Evolutionary conservation across 192 early-diverging fungal genomes (phyloP), one percentile per base, ranked within the genome.

Genomic region (Coemansia sp.): DNA sequence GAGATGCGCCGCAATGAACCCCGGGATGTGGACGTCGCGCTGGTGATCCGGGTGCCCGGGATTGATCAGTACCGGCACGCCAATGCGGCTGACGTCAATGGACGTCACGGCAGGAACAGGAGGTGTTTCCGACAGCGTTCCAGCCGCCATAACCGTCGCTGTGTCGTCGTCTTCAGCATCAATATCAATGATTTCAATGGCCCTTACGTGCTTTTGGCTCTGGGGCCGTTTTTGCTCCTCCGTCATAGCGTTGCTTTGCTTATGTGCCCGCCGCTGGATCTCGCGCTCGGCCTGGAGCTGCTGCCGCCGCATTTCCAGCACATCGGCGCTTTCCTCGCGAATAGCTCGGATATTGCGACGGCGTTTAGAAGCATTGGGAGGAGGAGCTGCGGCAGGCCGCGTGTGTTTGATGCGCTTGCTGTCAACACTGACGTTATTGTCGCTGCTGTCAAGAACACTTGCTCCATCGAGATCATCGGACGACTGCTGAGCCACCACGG

Each of bases 31-130:
- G 5, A 58, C 53, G 42, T 55, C 61, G 37, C 40, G 43, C 45
- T 57, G 54, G 19, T 49, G 61, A 8, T 23, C 36, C 4, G 19
- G 8, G 29, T 45, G 68, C 0, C 87, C 88, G 9, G 76, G 56
- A 49, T 91, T 91, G 54, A 88, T 77, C 10, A 86, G 35, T 0
- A 86, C 50, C 3, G 48, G 53, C 32, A 43, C 17, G 4, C 51
- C 67, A 19, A 54, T 43, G 8, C 31, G 18, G 8, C 50, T 50
- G 26, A 22, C 43, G 5, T 39, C 31, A 9, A 49, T 30, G 2
- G 42, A 31, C 4, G 14, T 11, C 4, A 23, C 10, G 7, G 31
- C 26, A 0, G 36, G 3, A 4, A 32, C 21, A 36, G 15, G 13
- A 8, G 51, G 29, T 14, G 33, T n/a, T n/a, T n/a, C 50, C 19